phyloP scores from a whole-genome alignment of 2,329 filamentous ascomycete species.

The Colletotrichum liaoningense region DNA sequence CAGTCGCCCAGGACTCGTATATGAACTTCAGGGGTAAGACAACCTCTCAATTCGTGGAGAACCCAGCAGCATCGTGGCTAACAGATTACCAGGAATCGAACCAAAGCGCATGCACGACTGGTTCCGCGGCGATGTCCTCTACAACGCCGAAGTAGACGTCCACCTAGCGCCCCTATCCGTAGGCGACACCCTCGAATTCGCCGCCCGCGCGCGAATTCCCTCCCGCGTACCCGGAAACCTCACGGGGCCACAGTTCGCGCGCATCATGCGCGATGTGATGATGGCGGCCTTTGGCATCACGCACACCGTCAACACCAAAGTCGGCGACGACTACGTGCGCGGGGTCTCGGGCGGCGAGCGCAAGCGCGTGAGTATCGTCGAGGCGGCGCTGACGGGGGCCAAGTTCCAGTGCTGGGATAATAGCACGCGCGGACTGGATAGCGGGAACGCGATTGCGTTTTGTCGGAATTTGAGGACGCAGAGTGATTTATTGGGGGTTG shows the following conservation, averaged over 20 bases:
- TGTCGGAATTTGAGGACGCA: conserved; percentile 62
- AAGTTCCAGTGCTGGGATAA: conserved; percentile 46
- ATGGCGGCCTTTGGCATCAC: conserved; percentile 57
- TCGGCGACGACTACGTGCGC: conserved; percentile 37
- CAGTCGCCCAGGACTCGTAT: conserved; percentile 40
- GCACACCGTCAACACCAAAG: conserved; percentile 37
- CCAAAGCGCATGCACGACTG: conserved; percentile 41
- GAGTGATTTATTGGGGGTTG: conserved; percentile 43
- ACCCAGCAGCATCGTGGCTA: too few species aligned
- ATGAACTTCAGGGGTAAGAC: conserved; percentile 34
- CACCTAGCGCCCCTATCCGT: conserved; percentile 70
- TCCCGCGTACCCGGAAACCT: conserved; percentile 58
- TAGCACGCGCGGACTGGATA: conserved; percentile 45
- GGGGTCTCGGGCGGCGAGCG: conserved; percentile 47
- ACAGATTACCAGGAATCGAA: conserved; percentile 17
- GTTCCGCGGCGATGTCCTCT: conserved; percentile 71
- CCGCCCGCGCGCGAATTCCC: conserved; percentile 64
- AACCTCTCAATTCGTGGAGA: too few species aligned
- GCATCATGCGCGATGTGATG: conserved; percentile 62
- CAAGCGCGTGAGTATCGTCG: conserved; percentile 48
- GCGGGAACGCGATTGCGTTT: conserved; percentile 65
- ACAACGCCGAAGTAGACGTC: conserved; percentile 74
- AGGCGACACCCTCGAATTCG: conserved; percentile 71
- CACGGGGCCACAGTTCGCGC: conserved; percentile 52
- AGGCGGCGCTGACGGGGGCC: conserved; percentile 37